phyloP scores from a whole-genome alignment of 2,329 filamentous ascomycete species.

The Aphanocladium album region DNA sequence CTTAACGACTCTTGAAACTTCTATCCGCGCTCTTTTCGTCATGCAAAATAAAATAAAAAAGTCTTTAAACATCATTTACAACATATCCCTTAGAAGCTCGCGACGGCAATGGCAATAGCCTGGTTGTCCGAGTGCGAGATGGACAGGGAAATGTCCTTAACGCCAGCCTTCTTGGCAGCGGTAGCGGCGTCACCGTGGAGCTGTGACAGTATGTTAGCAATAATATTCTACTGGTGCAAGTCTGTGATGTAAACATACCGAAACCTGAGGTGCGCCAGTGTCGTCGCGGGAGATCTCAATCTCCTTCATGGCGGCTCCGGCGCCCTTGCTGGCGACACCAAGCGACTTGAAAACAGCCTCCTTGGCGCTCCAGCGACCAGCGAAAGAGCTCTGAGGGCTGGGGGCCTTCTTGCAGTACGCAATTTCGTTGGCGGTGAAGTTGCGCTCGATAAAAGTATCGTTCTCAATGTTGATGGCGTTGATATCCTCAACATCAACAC shows the following conservation, averaged over 20 bases:
- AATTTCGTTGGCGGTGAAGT: conserved; percentile 83
- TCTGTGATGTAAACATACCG: conserved; percentile 53
- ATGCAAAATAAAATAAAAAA: conserved; percentile 1
- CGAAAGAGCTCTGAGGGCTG: conserved; percentile 82
- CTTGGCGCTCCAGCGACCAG: conserved; percentile 94
- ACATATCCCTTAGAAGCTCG: conserved; percentile 56
- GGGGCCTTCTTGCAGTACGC: conserved; percentile 78
- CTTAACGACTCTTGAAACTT: neutral
- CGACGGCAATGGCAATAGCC: conserved; percentile 89
- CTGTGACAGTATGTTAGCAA: conserved; percentile 45
- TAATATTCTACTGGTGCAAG: conserved; percentile 18
- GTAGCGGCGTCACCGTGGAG: conserved; percentile 79
- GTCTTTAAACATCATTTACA: conserved; percentile 4
- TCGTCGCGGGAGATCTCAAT: conserved; percentile 87
- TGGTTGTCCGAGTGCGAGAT: conserved; percentile 95
- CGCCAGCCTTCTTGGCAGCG: conserved; percentile 78
- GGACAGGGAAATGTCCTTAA: conserved; percentile 85
- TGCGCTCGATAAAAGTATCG: conserved; percentile 88
- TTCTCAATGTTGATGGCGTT: conserved; percentile 86
- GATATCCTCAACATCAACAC: conserved; percentile 90
- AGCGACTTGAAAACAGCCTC: conserved; percentile 98
- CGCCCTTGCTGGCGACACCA: conserved; percentile 79
- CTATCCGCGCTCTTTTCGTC: conserved; percentile 2
- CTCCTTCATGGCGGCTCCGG: conserved; percentile 83
- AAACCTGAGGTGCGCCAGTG: conserved; percentile 76